Conservation (phyloP, 1,284 basidiomycete species). For the Rhodotorula sp. region DNA sequence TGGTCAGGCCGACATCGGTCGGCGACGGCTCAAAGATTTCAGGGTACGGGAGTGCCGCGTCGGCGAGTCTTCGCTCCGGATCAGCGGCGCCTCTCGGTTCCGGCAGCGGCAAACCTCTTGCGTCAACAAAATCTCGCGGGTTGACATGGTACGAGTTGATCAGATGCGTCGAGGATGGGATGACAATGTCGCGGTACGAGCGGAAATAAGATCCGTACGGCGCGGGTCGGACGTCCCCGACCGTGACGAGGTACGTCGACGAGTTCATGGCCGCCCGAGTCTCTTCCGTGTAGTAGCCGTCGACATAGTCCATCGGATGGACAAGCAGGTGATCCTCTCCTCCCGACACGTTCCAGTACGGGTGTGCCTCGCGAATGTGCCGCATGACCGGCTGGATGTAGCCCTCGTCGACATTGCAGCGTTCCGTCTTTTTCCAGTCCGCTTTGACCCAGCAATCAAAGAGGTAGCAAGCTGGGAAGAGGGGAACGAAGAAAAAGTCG, state of each 20-base stretch:
- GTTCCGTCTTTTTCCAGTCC: conserved; percentile 28
- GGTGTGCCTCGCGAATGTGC: conserved; percentile 8
- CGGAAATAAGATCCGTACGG: conserved; percentile 27
- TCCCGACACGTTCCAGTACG: conserved; percentile 16
- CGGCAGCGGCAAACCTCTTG: conserved; percentile 6
- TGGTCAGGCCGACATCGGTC: not conserved
- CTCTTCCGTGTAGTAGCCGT: conserved; percentile 33
- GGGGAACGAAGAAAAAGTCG: conserved; percentile 36
- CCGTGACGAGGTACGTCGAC: conserved; percentile 35
- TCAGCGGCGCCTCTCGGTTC: conserved; percentile 5
- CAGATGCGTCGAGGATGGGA: conserved; percentile 35
- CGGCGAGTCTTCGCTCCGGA: conserved; percentile 1
- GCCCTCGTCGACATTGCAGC: conserved; percentile 30
- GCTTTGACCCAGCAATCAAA: conserved; percentile 38
- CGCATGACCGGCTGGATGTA: conserved; percentile 32
- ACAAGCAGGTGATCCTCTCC: conserved; percentile 30
- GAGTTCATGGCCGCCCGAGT: conserved; percentile 29
- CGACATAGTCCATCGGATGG: conserved; percentile 35
- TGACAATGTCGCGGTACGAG: conserved; percentile 28
- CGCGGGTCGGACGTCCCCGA: conserved; percentile 28
- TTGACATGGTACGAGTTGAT: conserved; percentile 36
- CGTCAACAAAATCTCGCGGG: conserved; percentile 33
- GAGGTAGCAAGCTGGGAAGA: conserved; percentile 36
- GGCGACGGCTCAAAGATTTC: conserved; percentile 30
- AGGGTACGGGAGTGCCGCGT: not conserved